Evolutionary conservation across 176 grass and related monocot genomes (phyloP), one percentile per base, ranked within the genome.

Genomic region (Pontederia paniculata): DNA sequence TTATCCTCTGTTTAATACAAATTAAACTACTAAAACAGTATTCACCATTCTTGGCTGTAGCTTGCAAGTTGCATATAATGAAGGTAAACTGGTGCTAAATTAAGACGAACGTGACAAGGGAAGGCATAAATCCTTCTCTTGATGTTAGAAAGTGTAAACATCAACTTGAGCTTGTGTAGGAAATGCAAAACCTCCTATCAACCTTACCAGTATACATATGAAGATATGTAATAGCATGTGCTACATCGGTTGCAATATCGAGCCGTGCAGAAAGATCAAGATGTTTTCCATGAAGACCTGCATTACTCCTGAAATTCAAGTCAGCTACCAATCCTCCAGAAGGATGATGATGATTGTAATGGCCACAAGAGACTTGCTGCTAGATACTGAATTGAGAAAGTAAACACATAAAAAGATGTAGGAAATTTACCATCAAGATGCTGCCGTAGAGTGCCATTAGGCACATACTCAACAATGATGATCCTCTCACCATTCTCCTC

Each of bases 221-320:
- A 1, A 97, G 93, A 76, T 97, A 90, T 15, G 93, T 97, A 12
- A 91, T 66, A 10, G 75, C 93, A 82, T 97, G 93, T 15, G 93
- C 86, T 1, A 97, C 86, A 62, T 97, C 93, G 58, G 82, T 87
- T 79, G 83, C 86, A 42, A 97, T 75, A 50, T 97, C 93, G 0
- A 97, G 83, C 11, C 93, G 52, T 1, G 79, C 59, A 10, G 56
- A 73, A 0, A 97, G 48, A 10, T 84, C 91, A 10, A 90, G 51
- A 54, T 71, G 67, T 17, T 76, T 75, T 17, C 86, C 82, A 19
- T 62, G 12, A 54, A 68, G 17, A 10, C 85, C 88, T 91, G 63
- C 45, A 69, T 68, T 70, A 20, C 52, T 22, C 17, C 6, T 13
- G 21, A 45, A 53, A 21, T 14, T 15, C 22, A 45, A 9, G 46